A percentile compares a stretch with the other conserved stretches of the same genome.
Evolutionary conservation across 257 asterid species (phyloP).

Genomic region (Perilla frutescens): DNA sequence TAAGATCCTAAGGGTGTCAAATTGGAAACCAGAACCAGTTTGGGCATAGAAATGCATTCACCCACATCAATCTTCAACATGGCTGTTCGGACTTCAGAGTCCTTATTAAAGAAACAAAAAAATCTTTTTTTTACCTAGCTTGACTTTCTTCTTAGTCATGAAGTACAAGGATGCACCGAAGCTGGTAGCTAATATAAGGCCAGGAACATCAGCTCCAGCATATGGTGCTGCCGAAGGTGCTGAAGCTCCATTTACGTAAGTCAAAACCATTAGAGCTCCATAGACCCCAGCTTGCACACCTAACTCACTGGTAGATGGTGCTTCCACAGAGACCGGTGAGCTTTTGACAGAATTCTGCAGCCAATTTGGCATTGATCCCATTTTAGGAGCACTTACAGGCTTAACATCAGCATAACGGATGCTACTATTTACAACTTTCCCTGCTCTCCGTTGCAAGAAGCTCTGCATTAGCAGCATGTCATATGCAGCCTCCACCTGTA

Average conservation of each 20-base stretch:
- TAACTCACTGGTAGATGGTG: slow-evolving; percentile 79
- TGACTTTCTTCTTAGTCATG: slow-evolving; percentile 93
- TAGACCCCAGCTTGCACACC: slow-evolving; percentile 98
- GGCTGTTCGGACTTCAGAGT: neutral
- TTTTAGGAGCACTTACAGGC: slow-evolving; percentile 60
- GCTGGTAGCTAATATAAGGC: slow-evolving; percentile 87
- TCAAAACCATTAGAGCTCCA: slow-evolving; percentile 90
- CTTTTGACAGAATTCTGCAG: slow-evolving; percentile 63
- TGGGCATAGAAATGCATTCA: slow-evolving; percentile 1
- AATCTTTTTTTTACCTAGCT: slow-evolving; percentile 64
- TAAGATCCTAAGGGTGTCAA: slow-evolving; percentile 12
- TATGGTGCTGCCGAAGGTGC: slow-evolving; percentile 55
- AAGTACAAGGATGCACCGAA: slow-evolving; percentile 96
- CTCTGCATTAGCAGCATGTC: slow-evolving; percentile 96
- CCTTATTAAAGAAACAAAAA: slow-evolving; percentile 6
- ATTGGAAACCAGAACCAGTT: slow-evolving; percentile 4
- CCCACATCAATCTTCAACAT: neutral
- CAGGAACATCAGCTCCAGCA: slow-evolving; percentile 90
- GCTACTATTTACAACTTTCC: slow-evolving; percentile 78
- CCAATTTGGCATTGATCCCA: slow-evolving; percentile 88
- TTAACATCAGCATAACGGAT: slow-evolving; percentile 94
- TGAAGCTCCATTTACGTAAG: slow-evolving; percentile 87
- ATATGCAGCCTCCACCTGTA: slow-evolving; percentile 96
- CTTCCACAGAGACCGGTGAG: slow-evolving; percentile 66
- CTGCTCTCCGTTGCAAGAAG: slow-evolving; percentile 85